Percentiles rank a stretch among this genome's conserved stretches.
Evolutionary conservation across 169 alveolate genomes (phyloP).

Genomic region (Plasmodium relictum): DNA sequence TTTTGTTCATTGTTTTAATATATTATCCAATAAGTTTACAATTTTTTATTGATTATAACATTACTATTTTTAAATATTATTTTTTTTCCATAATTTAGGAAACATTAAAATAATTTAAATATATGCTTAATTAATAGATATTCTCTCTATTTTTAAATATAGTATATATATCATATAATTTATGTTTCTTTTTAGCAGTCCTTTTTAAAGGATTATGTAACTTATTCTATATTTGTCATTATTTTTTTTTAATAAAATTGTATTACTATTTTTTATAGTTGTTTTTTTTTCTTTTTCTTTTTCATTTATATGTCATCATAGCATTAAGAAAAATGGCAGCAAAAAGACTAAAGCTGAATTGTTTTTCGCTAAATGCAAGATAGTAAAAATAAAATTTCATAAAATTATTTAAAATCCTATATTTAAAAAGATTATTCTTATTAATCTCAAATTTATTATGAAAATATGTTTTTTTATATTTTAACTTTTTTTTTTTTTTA

Average conservation of each 20-base stretch:
- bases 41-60: background rate
- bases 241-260: no score
- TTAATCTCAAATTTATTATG: background rate
- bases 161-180: no score
- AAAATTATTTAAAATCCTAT: no score
- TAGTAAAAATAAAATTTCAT: background rate
- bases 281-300: slow-evolving; percentile 11
- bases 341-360: background rate
- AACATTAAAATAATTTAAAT: background rate
- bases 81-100: background rate
- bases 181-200: no score
- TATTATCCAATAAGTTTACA: background rate
- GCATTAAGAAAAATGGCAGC: background rate
- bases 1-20: background rate
- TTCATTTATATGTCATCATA: background rate
- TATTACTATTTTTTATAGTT: background rate
- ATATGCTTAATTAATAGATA: background rate
- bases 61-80: background rate
- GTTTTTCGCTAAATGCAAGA: background rate
- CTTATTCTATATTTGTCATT: no score
- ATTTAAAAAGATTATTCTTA: no score
- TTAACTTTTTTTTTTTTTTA: background rate
- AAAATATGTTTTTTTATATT: background rate
- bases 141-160: no score
- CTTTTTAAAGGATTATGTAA: no score